These are phyloP conservation scores for Lipomyces japonicus DNA, from an alignment of 805 yeast species.

Conservation along the genomic window DNA sequence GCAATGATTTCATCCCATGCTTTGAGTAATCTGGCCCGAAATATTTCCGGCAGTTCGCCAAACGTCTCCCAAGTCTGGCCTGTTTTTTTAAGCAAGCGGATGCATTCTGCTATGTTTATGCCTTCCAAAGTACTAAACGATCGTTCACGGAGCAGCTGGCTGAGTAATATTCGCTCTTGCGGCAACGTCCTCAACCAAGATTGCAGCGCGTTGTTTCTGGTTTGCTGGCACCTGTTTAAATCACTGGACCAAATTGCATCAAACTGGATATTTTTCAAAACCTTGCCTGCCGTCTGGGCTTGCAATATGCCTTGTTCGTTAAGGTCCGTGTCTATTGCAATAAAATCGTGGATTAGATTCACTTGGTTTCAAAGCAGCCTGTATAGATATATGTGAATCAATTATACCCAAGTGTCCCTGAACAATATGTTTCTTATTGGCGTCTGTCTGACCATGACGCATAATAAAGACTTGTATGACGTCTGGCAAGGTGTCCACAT, in stretches of 20 bases:
- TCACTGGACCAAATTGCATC: constrained; percentile 23
- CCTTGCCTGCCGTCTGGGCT: constrained; percentile 12
- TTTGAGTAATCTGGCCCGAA: constrained; percentile 6
- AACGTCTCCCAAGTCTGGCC: constrained; percentile 12
- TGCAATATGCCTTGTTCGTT: constrained; percentile 17
- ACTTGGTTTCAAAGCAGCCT: neutral
- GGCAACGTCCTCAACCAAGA: constrained; percentile 7
- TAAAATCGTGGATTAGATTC: neutral
- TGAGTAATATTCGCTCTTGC: constrained; percentile 3
- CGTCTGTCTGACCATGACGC: constrained; percentile 22
- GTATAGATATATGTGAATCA: neutral
- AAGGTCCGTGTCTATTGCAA: constrained; percentile 2
- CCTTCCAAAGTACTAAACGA: constrained; percentile 21
- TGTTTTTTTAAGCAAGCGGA: constrained; percentile 5
- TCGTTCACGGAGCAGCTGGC: constrained; percentile 17
- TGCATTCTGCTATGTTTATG: constrained; percentile 1
- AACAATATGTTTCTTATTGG: constrained; percentile 19
- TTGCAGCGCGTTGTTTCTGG: constrained; percentile 17
- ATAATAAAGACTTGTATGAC: constrained; percentile 20
- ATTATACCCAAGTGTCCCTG: constrained; percentile 17
- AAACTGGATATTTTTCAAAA: constrained; percentile 5
- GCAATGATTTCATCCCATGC: constrained; percentile 19
- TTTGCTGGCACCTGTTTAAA: constrained; percentile 18
- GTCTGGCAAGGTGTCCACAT: neutral
- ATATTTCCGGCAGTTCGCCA: constrained; percentile 10